Base-by-base conservation (phyloP, 352 stramenopile genomes). In the Globisporangium echinulatum region DNA sequence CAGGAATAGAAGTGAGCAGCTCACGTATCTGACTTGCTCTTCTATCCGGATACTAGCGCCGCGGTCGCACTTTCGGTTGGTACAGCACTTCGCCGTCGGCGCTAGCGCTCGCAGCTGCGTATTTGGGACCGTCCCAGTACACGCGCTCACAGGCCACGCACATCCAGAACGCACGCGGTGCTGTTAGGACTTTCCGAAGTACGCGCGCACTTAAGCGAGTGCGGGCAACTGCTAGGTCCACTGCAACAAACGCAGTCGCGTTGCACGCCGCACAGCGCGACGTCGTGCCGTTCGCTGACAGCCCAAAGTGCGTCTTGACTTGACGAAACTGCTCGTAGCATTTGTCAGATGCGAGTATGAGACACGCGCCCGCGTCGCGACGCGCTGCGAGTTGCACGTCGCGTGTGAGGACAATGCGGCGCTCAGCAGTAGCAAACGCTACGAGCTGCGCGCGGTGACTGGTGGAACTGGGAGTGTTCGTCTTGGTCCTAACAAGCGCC, bases 81-180 rank as follows among this genome's bases (percentile, higher is more conserved):
- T 62, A 62, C 49, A 62, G 40, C 25, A 57, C 57, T 57, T 62
- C 25, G 25, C 25, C 49, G 14, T 49, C 57, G 5, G 33, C 43
- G 1, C 19, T 9, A 3, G 46, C 14, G 39, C 46, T 56, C 37
- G 39, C 52, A 7, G 54, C 36, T 19, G 75, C 74, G 66, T 88
- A 90, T 69, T 92, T 92, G 44, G 81, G 83, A 11, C 83, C 81
- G 56, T 87, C 83, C 83, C 81, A 91, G 56, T 82, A 92, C 38
- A 92, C 70, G 46, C 89, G 85, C 50, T 73, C 67, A 68, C 83
- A 91, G 40, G 68, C 63, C 0, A 70, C 61, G 56, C 83, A 92
- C 52, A 82, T 73, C 72, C 77, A 92, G 17, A 77, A 50, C n/a
- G 46, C 40, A 44, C 40, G 40, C 11, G 40, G 40, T 44, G 25